Base-by-base conservation (phyloP, 495 filamentous ascomycete genomes). In the Patellaria atrata region DNA sequence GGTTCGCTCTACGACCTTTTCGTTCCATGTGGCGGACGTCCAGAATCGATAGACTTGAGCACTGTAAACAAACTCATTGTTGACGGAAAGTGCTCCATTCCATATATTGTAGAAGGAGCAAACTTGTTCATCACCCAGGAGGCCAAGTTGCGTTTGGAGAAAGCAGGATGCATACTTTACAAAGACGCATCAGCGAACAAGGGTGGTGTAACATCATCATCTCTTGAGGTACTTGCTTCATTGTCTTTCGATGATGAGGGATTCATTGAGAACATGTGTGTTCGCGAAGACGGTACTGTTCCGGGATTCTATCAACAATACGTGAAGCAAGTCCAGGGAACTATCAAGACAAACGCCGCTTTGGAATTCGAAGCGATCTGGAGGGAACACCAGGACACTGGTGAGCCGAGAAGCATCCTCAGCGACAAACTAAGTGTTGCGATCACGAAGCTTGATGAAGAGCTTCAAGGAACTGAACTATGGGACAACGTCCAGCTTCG, bases 81-180 rank as follows among this genome's bases (percentile, higher is more conserved):
- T 28, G 72, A 89, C 38, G 80, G 82, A 58, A 92, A 89, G 63
- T 67, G 67, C 11, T 70, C 68, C 4, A 78, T 97, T 38, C 85
- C 85, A 4, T 96, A 89, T 62, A 86, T 97, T 19, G 89, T 97
- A 29, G 89, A 97, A 58, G 89, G 89, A 14, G 89, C 89, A 52
- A 97, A 97, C 53, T 66, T 97, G 25, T 97, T 97, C 71, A 89
- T 97, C 59, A 96, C 89, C 9, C 91, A 97, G 59, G 89, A 97
- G 52, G 85, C 83, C 44, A 97, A 97, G 67, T 67, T 96, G 37
- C 78, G 84, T 14, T 71, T 97, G 4, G 89, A 97, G 61, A 75
- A 81, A 47, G 87, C 89, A 19, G 91, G 91, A 41, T 84, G 79
- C 52, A 77, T 96, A 45, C 57, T 97, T 27, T 96, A 82, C 71